phyloP scores from a whole-genome alignment of 2,329 filamentous ascomycete genomes.

The Beauveria sp. region DNA sequence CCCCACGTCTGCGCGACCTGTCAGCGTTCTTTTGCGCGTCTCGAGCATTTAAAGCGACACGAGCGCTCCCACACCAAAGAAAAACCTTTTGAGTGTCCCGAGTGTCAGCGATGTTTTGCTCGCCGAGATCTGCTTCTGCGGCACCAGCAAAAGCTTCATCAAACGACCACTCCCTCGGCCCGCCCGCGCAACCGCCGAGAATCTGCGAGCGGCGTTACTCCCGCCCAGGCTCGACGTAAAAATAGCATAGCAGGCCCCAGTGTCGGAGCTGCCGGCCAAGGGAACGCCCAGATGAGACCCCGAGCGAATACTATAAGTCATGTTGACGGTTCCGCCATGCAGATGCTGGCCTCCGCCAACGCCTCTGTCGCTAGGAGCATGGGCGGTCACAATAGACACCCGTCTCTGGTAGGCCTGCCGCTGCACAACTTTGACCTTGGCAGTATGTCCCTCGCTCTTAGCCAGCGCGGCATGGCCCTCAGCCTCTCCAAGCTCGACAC shows the following conservation, averaged over 20 bases:
- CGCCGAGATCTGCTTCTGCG: conserved; percentile 83
- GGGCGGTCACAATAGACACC: conserved; percentile 60
- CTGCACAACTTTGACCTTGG: conserved; percentile 54
- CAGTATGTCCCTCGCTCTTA: conserved; percentile 62
- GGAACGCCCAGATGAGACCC: conserved; percentile 62
- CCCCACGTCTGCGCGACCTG: conserved; percentile 92
- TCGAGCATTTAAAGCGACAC: conserved; percentile 80
- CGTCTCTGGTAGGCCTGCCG: conserved; percentile 63
- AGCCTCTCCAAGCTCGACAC: conserved; percentile 80
- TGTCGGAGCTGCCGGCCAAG: conserved; percentile 32
- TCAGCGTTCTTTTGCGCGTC: conserved; percentile 80
- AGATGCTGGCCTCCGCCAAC: conserved; percentile 58
- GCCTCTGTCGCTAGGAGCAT: conserved; percentile 41
- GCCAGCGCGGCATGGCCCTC: conserved; percentile 58
- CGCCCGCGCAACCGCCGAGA: conserved; percentile 83
- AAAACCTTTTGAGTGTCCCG: conserved; percentile 95
- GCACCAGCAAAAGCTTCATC: conserved; percentile 97
- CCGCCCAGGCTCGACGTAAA: conserved; percentile 69
- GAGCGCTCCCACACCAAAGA: conserved; percentile 54
- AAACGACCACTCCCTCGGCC: conserved; percentile 80
- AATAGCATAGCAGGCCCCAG: conserved; percentile 69
- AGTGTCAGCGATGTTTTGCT: conserved; percentile 91
- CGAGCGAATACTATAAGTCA: conserved; percentile 95
- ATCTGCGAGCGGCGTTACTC: conserved; percentile 68
- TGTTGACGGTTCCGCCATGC: conserved; percentile 69